Conservation (phyloP, 106 monocot species). For the Amphibolis antarctica region DNA sequence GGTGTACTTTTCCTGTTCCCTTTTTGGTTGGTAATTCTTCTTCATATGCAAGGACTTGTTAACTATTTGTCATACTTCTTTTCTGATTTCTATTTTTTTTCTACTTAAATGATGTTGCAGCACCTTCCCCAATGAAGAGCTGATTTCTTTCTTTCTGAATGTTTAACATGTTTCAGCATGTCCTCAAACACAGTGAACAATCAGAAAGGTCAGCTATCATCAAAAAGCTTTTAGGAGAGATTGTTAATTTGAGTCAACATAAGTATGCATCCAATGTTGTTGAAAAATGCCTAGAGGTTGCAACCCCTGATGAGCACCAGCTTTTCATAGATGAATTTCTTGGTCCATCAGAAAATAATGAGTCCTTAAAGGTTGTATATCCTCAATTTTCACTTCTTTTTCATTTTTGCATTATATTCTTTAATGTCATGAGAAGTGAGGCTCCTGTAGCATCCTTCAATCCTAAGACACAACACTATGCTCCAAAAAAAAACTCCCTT, state of each 20-base stretch:
- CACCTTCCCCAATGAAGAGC: no score
- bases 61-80: no score
- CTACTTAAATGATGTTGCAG: no score
- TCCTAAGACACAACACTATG: no score
- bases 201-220: neutral
- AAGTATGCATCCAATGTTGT: conserved; percentile 1
- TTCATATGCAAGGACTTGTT: no score
- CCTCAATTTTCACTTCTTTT: neutral
- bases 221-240: neutral
- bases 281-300: neutral
- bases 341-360: neutral
- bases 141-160: no score
- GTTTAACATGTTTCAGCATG: neutral
- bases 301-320: neutral
- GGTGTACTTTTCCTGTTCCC: no score
- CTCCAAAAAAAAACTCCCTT: no score
- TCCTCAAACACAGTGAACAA: neutral
- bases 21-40: no score
- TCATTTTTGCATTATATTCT: neutral
- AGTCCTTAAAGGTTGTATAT: neutral
- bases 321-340: neutral
- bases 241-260: neutral
- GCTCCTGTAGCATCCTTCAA: neutral
- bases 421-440: neutral
- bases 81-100: no score